These are phyloP conservation scores for Sporothrix globosa DNA, from an alignment of 2,329 filamentous ascomycete species.

Conservation along the genomic window DNA sequence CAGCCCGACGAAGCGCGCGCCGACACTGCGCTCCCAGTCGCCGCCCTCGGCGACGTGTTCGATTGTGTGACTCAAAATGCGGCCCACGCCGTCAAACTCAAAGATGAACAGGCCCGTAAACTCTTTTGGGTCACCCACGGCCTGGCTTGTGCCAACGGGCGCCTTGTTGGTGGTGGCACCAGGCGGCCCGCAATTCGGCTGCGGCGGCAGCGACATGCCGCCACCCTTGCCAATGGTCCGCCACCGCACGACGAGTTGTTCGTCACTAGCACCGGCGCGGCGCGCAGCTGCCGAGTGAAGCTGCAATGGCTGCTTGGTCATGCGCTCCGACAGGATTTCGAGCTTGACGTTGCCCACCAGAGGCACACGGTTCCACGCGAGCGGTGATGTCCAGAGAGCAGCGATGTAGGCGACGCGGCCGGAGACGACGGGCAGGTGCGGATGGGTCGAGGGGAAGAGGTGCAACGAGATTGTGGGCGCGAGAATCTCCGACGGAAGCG, in stretches of 20 bases:
- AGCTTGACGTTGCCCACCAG: constrained; percentile 88
- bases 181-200: background rate
- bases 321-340: constrained; percentile 85
- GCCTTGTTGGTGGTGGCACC: constrained; percentile 46
- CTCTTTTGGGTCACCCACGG: constrained; percentile 55
- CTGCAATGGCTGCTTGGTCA: constrained; percentile 64
- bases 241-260: constrained; percentile 92
- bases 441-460: constrained; percentile 76
- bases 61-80: constrained; percentile 86
- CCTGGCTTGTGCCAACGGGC: constrained; percentile 40
- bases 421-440: constrained; percentile 87
- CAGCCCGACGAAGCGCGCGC: constrained; percentile 82
- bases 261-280: constrained; percentile 62
- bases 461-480: constrained; percentile 72
- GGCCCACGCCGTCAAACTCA: constrained; percentile 86
- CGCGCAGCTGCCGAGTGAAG: constrained; percentile 41
- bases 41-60: constrained; percentile 86
- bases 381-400: constrained; percentile 91
- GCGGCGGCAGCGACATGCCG: background rate
- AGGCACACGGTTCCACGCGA: constrained; percentile 92
- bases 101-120: constrained; percentile 95
- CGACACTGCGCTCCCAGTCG: constrained; percentile 78
- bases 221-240: constrained; percentile 58
- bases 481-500: constrained; percentile 74
- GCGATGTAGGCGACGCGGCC: constrained; percentile 89